These are phyloP conservation scores for Tetrahymena borealis DNA, from an alignment of 73 alveolate genomes.

Conservation along the genomic window DNA sequence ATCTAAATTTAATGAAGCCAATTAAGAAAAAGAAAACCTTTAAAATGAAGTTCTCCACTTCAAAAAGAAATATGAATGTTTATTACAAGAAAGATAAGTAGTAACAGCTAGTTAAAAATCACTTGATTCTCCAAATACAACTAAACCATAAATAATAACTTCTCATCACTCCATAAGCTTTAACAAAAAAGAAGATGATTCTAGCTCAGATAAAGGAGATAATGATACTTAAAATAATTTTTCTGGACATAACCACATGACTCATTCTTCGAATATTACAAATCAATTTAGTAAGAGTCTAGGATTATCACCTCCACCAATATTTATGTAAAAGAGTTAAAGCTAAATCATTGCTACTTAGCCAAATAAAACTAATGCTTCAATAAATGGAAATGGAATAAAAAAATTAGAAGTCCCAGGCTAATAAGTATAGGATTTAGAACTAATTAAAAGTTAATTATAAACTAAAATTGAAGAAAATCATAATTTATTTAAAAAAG, in stretches of 20 bases:
- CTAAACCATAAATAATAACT: background rate
- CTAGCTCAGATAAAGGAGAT: background rate
- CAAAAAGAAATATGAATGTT: slow-evolving; percentile 26
- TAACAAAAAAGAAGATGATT: slow-evolving; percentile 6
- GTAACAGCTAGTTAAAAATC: background rate
- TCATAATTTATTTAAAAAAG: background rate
- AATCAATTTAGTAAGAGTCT: background rate
- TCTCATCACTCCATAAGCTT: background rate
- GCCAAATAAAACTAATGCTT: background rate
- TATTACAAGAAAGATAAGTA: background rate
- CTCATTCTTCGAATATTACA: background rate
- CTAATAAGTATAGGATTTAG: background rate
- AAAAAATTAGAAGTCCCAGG: background rate
- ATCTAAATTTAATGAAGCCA: background rate
- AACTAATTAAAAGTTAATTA: background rate
- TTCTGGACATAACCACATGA: background rate
- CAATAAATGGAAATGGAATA: background rate
- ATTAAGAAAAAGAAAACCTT: slow-evolving; percentile 22
- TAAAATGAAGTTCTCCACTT: slow-evolving; percentile 22
- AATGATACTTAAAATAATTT: background rate
- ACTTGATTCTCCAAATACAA: background rate
- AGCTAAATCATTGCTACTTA: background rate
- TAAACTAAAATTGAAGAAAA: slow-evolving; percentile 9
- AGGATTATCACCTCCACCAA: background rate
- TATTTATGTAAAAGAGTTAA: background rate